Conservation (phyloP, 1,139 yeast species). For the Sugiyamaella grinbergsii region DNA sequence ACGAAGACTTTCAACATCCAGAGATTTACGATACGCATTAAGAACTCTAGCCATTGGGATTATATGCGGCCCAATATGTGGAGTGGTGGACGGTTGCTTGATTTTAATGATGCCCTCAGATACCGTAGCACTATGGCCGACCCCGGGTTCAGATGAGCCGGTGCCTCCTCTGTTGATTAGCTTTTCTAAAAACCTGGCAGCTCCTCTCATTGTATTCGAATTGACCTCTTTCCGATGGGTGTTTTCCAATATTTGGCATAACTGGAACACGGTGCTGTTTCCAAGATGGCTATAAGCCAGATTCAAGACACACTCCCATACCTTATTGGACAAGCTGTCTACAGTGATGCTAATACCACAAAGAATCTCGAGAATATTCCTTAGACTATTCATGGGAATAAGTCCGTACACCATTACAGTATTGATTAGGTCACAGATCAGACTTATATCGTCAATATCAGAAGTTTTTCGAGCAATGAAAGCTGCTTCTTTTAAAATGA, state of each 20-base stretch:
- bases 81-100: constrained; percentile 9
- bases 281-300: constrained; percentile 46
- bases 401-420: constrained; percentile 52
- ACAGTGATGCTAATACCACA: constrained; percentile 52
- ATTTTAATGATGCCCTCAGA: constrained; percentile 11
- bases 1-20: constrained; percentile 34
- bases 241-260: constrained; percentile 47
- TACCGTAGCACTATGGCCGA: constrained; percentile 21
- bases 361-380: constrained; percentile 49
- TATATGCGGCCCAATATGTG: constrained; percentile 23
- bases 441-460: constrained; percentile 45
- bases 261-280: constrained; percentile 41
- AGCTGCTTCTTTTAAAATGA: constrained; percentile 45
- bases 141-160: neutral
- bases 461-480: constrained; percentile 51
- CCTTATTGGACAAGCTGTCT: constrained; percentile 44
- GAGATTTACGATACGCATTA: constrained; percentile 34
- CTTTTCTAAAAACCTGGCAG: constrained; percentile 43
- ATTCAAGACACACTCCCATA: constrained; percentile 46
- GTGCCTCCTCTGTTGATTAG: constrained; percentile 25
- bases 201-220: constrained; percentile 53
- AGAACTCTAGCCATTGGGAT: constrained; percentile 35
- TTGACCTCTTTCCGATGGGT: constrained; percentile 38
- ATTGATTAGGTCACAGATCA: constrained; percentile 51
- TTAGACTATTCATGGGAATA: constrained; percentile 49